phyloP scores from a whole-genome alignment of 148 eudicot genomes.

The Agrostemma githago region DNA sequence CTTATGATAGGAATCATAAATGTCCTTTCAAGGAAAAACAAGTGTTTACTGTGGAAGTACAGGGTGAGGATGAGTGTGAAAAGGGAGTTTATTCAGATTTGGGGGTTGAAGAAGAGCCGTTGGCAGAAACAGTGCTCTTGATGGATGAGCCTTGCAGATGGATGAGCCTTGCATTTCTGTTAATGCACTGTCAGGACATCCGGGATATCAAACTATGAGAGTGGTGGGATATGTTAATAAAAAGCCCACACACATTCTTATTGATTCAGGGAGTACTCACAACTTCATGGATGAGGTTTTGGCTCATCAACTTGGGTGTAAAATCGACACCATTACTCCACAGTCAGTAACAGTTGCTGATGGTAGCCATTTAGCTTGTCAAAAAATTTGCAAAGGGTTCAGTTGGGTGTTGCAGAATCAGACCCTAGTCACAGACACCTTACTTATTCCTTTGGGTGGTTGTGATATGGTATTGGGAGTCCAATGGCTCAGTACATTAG shows the following conservation, averaged over 20 bases:
- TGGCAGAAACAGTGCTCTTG: background rate
- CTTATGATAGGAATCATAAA: too few relatives aligned
- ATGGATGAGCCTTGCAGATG: too few relatives aligned
- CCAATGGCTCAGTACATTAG: background rate
- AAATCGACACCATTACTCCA: background rate
- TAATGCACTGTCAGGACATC: background rate
- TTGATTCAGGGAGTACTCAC: slow-evolving; percentile 9
- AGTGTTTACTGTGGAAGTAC: background rate
- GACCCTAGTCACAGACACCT: background rate
- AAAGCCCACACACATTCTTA: background rate
- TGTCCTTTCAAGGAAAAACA: too few relatives aligned
- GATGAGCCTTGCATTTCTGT: slow-evolving; percentile 3
- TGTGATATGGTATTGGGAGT: slow-evolving; percentile 9
- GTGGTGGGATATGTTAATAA: background rate
- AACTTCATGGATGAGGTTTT: background rate
- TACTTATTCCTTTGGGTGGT: background rate
- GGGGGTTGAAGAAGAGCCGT: background rate
- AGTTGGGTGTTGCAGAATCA: background rate
- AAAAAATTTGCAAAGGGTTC: background rate
- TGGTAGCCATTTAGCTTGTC: background rate
- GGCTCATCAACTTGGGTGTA: background rate
- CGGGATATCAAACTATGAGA: background rate
- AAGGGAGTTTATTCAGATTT: background rate
- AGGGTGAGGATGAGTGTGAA: background rate
- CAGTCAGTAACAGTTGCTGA: slow-evolving; percentile 2